These are phyloP conservation scores for Picochlorum sp. DNA, from an alignment of 139 green algal genomes.

Conservation along the genomic window DNA sequence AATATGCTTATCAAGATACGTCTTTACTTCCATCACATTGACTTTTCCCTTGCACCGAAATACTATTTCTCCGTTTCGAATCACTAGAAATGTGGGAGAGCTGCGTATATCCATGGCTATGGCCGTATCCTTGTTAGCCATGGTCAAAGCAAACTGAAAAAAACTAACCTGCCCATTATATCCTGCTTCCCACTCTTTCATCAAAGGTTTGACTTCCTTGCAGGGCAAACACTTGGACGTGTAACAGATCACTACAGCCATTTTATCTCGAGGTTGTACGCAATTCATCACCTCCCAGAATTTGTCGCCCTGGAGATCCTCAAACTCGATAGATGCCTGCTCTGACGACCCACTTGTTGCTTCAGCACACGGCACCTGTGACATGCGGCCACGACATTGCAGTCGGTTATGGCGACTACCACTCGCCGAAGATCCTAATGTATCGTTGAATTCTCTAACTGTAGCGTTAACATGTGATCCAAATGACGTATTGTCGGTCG, in stretches of 20 bases:
- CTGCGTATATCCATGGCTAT: background rate
- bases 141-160: slow-evolving; percentile 3
- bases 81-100: background rate
- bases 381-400: too few species aligned
- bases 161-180: background rate
- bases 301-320: background rate
- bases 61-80: background rate
- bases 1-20: background rate
- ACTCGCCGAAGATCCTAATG: too few species aligned
- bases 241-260: slow-evolving; percentile 4
- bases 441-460: too few species aligned
- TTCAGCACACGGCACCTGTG: too few species aligned
- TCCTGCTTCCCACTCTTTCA: background rate
- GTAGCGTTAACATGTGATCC: too few species aligned
- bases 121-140: slow-evolving; percentile 8
- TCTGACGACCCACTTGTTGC: too few species aligned
- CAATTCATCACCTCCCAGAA: background rate
- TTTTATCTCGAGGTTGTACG: background rate
- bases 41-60: background rate
- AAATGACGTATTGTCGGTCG: too few species aligned
- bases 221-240: slow-evolving; percentile 5
- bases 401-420: too few species aligned
- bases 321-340: background rate
- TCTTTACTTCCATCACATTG: background rate
- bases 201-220: slow-evolving; percentile 1